Percentiles rank a stretch among this genome's conserved stretches.
phyloP scores from a whole-genome alignment of 306 rosid genomes.

The Datisca glomerata region DNA sequence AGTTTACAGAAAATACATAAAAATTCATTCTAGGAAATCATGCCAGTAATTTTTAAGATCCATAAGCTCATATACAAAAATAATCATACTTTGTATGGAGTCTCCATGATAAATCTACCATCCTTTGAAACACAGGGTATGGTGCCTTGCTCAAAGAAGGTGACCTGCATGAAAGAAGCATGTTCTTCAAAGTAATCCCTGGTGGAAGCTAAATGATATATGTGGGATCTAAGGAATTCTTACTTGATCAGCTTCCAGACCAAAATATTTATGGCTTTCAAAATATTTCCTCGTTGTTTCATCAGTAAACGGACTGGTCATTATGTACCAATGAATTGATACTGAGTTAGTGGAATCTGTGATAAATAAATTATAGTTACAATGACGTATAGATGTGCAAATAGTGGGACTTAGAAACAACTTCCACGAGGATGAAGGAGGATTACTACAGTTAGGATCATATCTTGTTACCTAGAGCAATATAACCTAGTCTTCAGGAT shows the following conservation, averaged over 20 bases:
- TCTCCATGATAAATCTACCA: conserved; percentile 91
- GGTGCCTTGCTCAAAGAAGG: conserved; percentile 96
- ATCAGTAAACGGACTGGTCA: conserved; percentile 98
- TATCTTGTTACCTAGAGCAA: background rate
- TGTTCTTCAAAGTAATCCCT: conserved; percentile 15
- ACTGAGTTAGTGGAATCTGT: conserved; percentile 52
- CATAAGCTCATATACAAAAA: conserved; percentile 8
- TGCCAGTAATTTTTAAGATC: background rate
- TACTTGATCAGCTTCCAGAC: conserved; percentile 88
- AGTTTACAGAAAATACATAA: too few relatives aligned
- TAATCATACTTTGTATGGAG: conserved; percentile 59
- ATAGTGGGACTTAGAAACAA: background rate
- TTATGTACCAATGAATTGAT: conserved; percentile 87
- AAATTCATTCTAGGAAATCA: too few relatives aligned
- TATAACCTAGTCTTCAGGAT: background rate
- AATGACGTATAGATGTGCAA: background rate
- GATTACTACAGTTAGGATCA: background rate
- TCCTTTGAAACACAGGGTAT: conserved; percentile 92
- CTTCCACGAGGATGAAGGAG: background rate
- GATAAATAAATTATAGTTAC: conserved; percentile 1
- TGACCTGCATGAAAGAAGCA: conserved; percentile 44
- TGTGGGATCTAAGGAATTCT: conserved; percentile 9
- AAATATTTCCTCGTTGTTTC: conserved; percentile 78
- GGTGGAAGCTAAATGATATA: conserved; percentile 4
- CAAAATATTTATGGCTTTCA: conserved; percentile 75